Evolutionary conservation across 805 yeast genomes (phyloP).

Genomic region (Candida endomychidarum): DNA sequence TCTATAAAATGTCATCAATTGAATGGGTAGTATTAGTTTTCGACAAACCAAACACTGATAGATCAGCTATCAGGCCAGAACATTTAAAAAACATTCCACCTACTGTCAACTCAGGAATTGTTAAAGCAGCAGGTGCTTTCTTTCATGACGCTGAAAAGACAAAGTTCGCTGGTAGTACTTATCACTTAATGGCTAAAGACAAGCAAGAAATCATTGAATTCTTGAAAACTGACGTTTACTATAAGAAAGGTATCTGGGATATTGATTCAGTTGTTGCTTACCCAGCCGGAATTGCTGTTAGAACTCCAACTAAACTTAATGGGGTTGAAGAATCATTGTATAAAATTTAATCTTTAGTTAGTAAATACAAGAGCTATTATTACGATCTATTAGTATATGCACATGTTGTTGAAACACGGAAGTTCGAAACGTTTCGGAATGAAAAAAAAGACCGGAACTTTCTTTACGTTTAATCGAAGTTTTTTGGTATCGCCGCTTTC

Average conservation of each 20-base stretch:
- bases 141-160: constrained; percentile 42
- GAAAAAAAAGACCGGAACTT: too few species aligned
- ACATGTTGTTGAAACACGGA: too few species aligned
- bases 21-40: constrained; percentile 70
- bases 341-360: constrained; percentile 11
- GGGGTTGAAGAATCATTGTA: constrained; percentile 24
- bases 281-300: constrained; percentile 45
- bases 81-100: constrained; percentile 41
- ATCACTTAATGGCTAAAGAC: constrained; percentile 62
- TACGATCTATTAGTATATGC: too few species aligned
- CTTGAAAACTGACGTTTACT: constrained; percentile 62
- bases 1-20: constrained; percentile 21
- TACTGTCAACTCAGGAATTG: constrained; percentile 34
- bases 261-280: constrained; percentile 56
- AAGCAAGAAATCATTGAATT: constrained; percentile 65
- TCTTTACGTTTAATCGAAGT: too few species aligned
- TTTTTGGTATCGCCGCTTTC: too few species aligned
- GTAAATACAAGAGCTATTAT: too few species aligned
- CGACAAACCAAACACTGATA: constrained; percentile 66
- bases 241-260: constrained; percentile 74
- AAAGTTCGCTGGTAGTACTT: constrained; percentile 66
- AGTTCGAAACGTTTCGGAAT: too few species aligned
- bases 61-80: constrained; percentile 50
- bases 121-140: constrained; percentile 45
- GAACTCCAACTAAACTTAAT: constrained; percentile 36